These are phyloP conservation scores for Neopestalotiopsis clavispora DNA, from an alignment of 2,329 filamentous ascomycete species.

Conservation along the genomic window DNA sequence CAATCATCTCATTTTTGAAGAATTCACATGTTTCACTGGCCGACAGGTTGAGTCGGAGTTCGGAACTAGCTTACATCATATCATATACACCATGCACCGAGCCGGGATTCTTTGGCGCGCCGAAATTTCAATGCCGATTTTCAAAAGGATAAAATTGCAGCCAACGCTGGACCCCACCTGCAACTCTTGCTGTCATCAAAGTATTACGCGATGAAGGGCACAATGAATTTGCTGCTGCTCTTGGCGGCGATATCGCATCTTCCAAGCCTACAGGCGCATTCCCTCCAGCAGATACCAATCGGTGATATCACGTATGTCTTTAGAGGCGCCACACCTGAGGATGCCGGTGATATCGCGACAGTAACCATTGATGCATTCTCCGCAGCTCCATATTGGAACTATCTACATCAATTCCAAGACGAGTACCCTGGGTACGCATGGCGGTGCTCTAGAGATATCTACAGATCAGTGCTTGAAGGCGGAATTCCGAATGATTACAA, in stretches of 20 bases:
- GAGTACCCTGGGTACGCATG: conserved; percentile 5
- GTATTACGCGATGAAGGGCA: background rate
- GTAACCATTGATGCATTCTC: conserved; percentile 14
- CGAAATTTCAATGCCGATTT: no score
- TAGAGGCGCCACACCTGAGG: background rate
- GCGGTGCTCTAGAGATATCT: background rate
- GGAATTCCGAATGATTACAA: background rate
- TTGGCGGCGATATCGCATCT: background rate
- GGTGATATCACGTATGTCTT: background rate
- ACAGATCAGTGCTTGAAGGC: background rate
- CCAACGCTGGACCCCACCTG: background rate
- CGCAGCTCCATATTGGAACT: background rate
- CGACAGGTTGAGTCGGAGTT: no score
- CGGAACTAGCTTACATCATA: no score
- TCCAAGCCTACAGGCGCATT: background rate
- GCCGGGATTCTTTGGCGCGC: no score
- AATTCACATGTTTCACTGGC: no score
- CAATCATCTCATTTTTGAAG: no score
- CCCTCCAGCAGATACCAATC: background rate
- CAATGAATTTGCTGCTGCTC: background rate
- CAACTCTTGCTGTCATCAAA: background rate
- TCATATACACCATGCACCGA: no score
- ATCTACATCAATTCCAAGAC: conserved; percentile 13
- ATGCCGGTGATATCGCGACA: conserved; percentile 9
- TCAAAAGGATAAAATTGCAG: background rate